Base-by-base conservation (phyloP, 106 monocot species). In the Phalaenopsis equestris region DNA sequence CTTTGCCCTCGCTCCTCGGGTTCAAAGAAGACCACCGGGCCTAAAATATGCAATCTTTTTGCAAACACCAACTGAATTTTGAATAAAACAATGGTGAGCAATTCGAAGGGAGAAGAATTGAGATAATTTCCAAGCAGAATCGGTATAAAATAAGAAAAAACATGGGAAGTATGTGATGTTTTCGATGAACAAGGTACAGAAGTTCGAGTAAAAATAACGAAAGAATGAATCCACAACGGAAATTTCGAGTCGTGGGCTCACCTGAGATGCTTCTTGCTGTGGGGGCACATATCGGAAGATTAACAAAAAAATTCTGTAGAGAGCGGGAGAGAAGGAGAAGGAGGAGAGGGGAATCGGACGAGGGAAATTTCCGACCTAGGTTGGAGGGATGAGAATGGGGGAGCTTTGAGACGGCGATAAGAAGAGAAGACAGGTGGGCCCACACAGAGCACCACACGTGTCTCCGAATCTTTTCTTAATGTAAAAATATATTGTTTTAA, bases 331-430 rank as follows among this genome's bases (percentile, higher is more conserved):
- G 43, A 3, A 14, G 43, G 45, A 23, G 37, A 4, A 45, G 43
- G n/a, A 46, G 43, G 5, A 75, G 74, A 75, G 43, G 74, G 74
- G 36, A 19, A 75, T 75, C 74, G 74, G 74, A 75, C 74, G 74
- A 45, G 43, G 18, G 18, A 75, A 15, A 45, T 10, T 75, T 75
- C 45, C 74, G 42, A 75, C 43, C 74, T 42, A 75, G 74, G 43
- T 75, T 75, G 74, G 1, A 75, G 74, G 74, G 74, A 75, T 75
- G 45, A 45, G 74, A 43, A 52, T 2, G 1, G 5, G 74, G 18
- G 74, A 37, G 36, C 11, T 42, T 1, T 12, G 52, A 41, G 36
- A 72, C 7, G 72, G 30, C 72, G 38, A 72, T 41, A 72, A 72
- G 72, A 15, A 72, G 41, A 41, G 72, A 72, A 21, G 7, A 37